These are phyloP conservation scores for Seiridium cupressi DNA, from an alignment of 2,329 filamentous ascomycete species.

Conservation along the genomic window DNA sequence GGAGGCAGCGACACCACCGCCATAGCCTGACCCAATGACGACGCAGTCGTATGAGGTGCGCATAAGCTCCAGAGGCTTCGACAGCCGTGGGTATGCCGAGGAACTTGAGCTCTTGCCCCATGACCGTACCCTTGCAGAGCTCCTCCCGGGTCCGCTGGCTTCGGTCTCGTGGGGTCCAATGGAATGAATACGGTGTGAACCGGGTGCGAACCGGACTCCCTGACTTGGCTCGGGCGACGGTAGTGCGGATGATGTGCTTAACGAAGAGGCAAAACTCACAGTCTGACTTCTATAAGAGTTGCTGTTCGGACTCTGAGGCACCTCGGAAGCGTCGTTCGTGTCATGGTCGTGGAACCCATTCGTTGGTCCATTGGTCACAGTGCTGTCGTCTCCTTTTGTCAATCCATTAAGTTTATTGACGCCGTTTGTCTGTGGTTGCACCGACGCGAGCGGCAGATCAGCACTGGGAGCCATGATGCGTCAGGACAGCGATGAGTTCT, in stretches of 20 bases:
- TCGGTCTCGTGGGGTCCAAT: slow-evolving; percentile 31
- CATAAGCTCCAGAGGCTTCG: slow-evolving; percentile 56
- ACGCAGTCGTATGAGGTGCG: slow-evolving; percentile 61
- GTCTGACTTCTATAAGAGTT: neutral
- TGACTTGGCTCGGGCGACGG: slow-evolving; percentile 3
- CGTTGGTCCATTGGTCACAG: neutral
- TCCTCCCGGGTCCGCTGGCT: slow-evolving; percentile 27
- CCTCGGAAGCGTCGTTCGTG: neutral
- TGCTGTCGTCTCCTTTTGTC: neutral
- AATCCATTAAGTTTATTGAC: neutral
- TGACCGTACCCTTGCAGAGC: slow-evolving; percentile 25
- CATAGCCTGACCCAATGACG: slow-evolving; percentile 69
- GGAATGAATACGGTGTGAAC: slow-evolving; percentile 23
- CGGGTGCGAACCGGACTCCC: neutral
- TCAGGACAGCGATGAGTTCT: neutral
- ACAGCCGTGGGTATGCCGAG: slow-evolving; percentile 48
- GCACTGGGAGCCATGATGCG: slow-evolving; percentile 5
- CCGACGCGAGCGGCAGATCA: neutral
- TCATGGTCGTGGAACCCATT: neutral
- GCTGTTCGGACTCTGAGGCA: neutral
- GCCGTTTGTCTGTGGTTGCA: neutral
- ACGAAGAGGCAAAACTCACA: neutral
- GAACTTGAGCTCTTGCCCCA: slow-evolving; percentile 21
- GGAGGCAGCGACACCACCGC: slow-evolving; percentile 63
- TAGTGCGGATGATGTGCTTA: neutral